These are phyloP conservation scores for Polygonum aviculare DNA, from an alignment of 148 eudicot genomes.

Conservation along the genomic window DNA sequence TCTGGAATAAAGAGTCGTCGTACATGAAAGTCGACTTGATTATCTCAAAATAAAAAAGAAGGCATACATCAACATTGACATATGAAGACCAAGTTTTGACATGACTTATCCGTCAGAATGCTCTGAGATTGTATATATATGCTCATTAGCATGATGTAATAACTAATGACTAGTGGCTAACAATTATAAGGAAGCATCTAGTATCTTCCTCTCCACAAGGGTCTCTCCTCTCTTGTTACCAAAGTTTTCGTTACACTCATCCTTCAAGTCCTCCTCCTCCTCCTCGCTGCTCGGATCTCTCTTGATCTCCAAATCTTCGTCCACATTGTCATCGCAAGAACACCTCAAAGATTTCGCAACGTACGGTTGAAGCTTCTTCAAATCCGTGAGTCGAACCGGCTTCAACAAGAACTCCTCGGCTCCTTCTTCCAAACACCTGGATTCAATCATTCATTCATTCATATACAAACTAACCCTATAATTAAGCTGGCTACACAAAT, in stretches of 20 bases:
- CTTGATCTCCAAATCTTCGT: background rate
- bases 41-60: no score
- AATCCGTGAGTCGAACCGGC: slow-evolving; percentile 42
- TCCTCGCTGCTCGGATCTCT: background rate
- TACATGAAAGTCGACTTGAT: background rate
- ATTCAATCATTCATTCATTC: background rate
- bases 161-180: background rate
- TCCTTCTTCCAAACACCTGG: slow-evolving; percentile 61
- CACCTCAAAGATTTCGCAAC: background rate
- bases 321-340: background rate
- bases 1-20: background rate
- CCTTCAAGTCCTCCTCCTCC: background rate
- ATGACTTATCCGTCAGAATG: no score
- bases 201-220: background rate
- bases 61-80: no score
- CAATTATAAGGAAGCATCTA: background rate
- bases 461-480: no score
- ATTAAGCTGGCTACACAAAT: no score
- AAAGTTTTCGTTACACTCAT: background rate
- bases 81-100: no score
- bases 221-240: background rate
- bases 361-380: slow-evolving; percentile 27
- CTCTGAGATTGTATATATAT: no score
- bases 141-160: background rate
- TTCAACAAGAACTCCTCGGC: slow-evolving; percentile 55